Percentiles rank a stretch among this genome's conserved stretches.
These are phyloP conservation scores for Heritiera littoralis DNA, from an alignment of 345 rosid genomes.

Conservation along the genomic window DNA sequence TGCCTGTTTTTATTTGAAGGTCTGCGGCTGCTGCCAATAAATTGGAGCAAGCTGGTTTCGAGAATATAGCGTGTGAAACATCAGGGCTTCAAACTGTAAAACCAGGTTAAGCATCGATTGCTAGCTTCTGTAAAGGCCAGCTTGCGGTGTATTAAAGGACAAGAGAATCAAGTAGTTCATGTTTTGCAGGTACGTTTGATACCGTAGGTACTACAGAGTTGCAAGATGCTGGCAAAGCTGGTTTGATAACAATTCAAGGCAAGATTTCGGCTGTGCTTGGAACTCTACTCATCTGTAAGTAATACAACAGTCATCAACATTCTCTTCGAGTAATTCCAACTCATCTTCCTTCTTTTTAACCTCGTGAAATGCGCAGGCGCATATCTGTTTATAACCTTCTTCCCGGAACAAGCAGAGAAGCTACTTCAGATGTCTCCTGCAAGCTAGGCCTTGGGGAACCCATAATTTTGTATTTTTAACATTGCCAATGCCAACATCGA, in stretches of 20 bases:
- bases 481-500: neutral
- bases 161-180: neutral
- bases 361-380: conserved; percentile 57
- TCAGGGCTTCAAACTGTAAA: conserved; percentile 85
- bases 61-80: conserved; percentile 73
- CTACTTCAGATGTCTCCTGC: conserved; percentile 53
- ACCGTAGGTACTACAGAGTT: conserved; percentile 67
- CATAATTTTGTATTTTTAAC: conserved; percentile 22
- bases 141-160: neutral
- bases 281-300: conserved; percentile 89
- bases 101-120: conserved; percentile 55
- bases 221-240: conserved; percentile 91
- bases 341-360: neutral
- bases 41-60: conserved; percentile 74
- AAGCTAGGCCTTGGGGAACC: conserved; percentile 31
- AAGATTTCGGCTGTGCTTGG: conserved; percentile 89
- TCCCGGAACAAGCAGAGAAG: conserved; percentile 94
- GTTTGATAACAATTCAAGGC: conserved; percentile 84
- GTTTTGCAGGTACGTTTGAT: conserved; percentile 68
- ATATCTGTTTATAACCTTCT: conserved; percentile 75
- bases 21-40: conserved; percentile 81
- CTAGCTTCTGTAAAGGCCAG: neutral
- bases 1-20: conserved; percentile 44
- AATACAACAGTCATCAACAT: neutral
- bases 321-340: neutral